A percentile compares a stretch with the other conserved stretches of the same genome.
phyloP scores from a whole-genome alignment of 495 filamentous ascomycete genomes.

The Neurospora sublineolata region DNA sequence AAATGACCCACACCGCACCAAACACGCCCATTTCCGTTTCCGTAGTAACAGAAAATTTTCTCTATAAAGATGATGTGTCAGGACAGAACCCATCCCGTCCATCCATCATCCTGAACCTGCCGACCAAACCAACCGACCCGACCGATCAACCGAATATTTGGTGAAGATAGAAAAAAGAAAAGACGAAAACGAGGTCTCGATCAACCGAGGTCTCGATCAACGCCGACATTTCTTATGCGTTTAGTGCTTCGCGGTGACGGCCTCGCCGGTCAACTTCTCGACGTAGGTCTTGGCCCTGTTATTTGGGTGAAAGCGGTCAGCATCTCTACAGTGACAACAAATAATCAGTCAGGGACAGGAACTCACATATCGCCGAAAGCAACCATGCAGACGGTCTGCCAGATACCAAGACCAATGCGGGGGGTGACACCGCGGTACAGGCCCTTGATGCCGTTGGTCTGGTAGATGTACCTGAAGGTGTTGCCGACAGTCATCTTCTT shows the following conservation, averaged over 20 bases:
- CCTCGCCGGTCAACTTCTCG: slow-evolving; percentile 90
- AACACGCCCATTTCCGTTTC: background rate
- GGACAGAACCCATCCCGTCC: background rate
- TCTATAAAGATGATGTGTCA: background rate
- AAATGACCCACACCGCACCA: background rate
- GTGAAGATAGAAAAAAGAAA: slow-evolving; percentile 8
- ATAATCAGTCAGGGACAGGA: background rate
- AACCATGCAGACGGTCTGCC: slow-evolving; percentile 99
- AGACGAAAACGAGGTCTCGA: slow-evolving; percentile 3
- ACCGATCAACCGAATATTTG: slow-evolving; percentile 1
- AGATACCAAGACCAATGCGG: slow-evolving; percentile 87
- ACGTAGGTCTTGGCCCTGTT: slow-evolving; percentile 93
- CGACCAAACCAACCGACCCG: background rate
- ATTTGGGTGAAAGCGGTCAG: slow-evolving; percentile 6
- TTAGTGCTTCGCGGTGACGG: slow-evolving; percentile 96
- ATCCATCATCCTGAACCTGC: background rate
- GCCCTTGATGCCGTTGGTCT: slow-evolving; percentile 76
- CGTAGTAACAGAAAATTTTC: background rate
- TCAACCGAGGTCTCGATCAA: background rate
- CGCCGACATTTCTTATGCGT: slow-evolving; percentile 8
- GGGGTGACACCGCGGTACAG: slow-evolving; percentile 93
- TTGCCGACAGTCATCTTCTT: slow-evolving; percentile 97
- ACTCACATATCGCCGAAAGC: slow-evolving; percentile 97
- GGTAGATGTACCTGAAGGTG: slow-evolving; percentile 87
- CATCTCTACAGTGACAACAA: background rate